These are phyloP conservation scores for Neonothopanus nambi DNA, from an alignment of 1,284 basidiomycete genomes.

Conservation along the genomic window DNA sequence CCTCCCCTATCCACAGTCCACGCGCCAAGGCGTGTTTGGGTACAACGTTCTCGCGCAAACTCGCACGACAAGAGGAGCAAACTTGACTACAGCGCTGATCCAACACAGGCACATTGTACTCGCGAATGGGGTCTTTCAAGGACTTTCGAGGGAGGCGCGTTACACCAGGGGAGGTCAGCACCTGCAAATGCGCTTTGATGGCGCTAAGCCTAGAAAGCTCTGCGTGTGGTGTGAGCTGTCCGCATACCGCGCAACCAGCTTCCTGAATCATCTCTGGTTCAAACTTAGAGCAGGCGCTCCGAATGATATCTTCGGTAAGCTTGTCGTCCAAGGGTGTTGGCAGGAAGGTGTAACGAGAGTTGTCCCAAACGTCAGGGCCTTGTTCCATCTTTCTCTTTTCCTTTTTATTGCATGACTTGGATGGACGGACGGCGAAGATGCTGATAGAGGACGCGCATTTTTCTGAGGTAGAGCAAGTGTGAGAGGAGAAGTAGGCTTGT, in stretches of 20 bases:
- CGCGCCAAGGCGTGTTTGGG: constrained; percentile 32
- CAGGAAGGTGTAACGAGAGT: no score
- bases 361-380: no score
- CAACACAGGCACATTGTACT: constrained; percentile 18
- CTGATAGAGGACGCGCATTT: no score
- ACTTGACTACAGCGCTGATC: constrained; percentile 18
- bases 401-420: no score
- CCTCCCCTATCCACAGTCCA: constrained; percentile 38
- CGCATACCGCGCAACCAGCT: constrained; percentile 32
- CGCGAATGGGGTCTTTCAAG: not conserved
- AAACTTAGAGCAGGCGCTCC: not conserved
- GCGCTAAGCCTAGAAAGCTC: constrained; percentile 18
- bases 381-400: no score
- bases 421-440: no score
- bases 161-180: not conserved
- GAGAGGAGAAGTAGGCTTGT: no score
- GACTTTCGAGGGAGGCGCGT: not conserved
- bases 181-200: constrained; percentile 19
- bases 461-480: no score
- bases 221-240: constrained; percentile 19
- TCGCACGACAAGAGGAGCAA: constrained; percentile 18
- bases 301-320: no score
- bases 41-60: constrained; percentile 22
- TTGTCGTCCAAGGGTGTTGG: no score
- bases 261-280: constrained; percentile 16